A percentile compares a stretch with the other conserved stretches of the same genome.
phyloP scores from a whole-genome alignment of 768 basidiomycete genomes.

The Panaeolus cyanescens region DNA sequence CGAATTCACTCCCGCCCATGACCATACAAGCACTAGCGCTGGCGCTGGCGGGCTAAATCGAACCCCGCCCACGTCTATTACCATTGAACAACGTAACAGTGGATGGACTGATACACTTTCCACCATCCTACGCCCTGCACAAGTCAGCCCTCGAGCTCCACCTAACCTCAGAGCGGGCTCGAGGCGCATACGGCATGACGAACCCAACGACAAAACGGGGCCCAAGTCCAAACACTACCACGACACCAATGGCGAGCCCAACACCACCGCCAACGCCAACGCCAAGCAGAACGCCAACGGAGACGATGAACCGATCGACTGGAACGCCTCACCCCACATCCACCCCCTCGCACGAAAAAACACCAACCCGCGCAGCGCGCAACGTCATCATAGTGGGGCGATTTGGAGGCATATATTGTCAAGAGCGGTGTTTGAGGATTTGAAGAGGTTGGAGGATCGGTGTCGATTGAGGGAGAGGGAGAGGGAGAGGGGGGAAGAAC shows the following conservation, averaged over 20 bases:
- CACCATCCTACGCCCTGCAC: not conserved
- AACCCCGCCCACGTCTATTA: too few species aligned
- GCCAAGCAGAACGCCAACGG: not conserved
- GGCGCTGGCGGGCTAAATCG: too few species aligned
- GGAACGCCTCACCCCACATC: not conserved
- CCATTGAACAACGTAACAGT: not conserved
- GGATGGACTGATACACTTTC: not conserved
- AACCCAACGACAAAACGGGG: not conserved
- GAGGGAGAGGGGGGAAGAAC: not conserved
- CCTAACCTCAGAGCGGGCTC: too few species aligned
- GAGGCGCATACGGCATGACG: not conserved
- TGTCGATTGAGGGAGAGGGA: not conserved
- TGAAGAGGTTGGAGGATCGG: too few species aligned
- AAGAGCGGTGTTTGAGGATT: not conserved
- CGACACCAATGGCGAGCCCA: not conserved
- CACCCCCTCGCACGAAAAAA: not conserved
- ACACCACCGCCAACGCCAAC: too few species aligned
- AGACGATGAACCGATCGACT: not conserved
- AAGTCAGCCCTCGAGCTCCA: not conserved
- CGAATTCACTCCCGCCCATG: not conserved
- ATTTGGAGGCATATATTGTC: not conserved
- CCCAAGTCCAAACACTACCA: not conserved
- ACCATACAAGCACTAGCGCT: too few species aligned
- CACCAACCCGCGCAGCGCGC: not conserved
- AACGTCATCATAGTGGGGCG: not conserved